Percentiles rank a stretch among this genome's conserved stretches.
Conservation (phyloP, 2,329 filamentous ascomycete species). For the Penicillium paneum region DNA sequence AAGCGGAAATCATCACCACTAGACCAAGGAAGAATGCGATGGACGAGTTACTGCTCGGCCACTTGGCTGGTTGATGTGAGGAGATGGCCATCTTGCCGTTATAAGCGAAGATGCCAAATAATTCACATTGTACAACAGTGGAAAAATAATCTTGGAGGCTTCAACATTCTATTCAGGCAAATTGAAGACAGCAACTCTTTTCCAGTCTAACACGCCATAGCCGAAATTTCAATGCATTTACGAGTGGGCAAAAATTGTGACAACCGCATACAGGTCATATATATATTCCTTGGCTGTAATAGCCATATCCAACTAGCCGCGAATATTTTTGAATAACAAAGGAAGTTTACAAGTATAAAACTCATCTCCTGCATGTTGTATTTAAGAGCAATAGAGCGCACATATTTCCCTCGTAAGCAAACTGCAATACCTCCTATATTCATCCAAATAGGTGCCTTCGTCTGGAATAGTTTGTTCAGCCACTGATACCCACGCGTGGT, state of each 20-base stretch:
- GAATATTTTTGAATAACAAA: too few relatives aligned
- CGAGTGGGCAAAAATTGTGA: not conserved
- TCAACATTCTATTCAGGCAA: too few relatives aligned
- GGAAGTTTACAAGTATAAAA: too few relatives aligned
- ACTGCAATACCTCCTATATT: too few relatives aligned
- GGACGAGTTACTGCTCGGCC: constrained; percentile 26
- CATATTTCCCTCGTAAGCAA: too few relatives aligned
- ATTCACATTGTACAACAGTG: not conserved
- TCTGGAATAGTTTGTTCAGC: not conserved
- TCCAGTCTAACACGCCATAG: not conserved
- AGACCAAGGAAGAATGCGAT: constrained; percentile 34
- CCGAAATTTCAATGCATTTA: not conserved
- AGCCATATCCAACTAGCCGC: too few relatives aligned
- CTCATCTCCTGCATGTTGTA: too few relatives aligned
- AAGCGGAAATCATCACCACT: constrained; percentile 44
- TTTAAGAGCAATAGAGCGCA: too few relatives aligned
- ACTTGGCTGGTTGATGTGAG: constrained; percentile 22
- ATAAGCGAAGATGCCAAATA: accelerated
- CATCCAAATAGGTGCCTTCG: too few relatives aligned
- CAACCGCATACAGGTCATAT: too few relatives aligned
- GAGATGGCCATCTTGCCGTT: accelerated
- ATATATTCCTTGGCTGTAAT: not conserved
- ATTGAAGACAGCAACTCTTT: accelerated
- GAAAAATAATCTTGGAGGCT: not conserved
- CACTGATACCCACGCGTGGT: not conserved